Evolutionary conservation across 495 filamentous ascomycete species (phyloP).

Genomic region (Pyrenopolyporus hunteri): DNA sequence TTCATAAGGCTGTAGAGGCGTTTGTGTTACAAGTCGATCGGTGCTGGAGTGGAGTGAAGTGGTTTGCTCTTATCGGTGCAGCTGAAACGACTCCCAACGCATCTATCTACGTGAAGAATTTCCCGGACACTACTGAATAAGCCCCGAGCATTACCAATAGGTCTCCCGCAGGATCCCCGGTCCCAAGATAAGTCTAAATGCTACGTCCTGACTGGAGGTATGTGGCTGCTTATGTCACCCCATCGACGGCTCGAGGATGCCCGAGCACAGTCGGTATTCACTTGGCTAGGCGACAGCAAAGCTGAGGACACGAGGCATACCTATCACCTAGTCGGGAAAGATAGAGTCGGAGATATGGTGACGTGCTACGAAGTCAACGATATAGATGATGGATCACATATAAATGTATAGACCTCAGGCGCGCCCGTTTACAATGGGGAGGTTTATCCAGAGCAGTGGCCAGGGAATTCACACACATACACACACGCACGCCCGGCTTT

Average conservation of each 20-base stretch:
- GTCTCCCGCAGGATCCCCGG: not conserved
- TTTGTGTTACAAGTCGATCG: not conserved
- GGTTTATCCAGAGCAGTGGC: not conserved
- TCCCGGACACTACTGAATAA: not conserved
- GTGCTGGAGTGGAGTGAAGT: not conserved
- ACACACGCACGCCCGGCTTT: too few species aligned
- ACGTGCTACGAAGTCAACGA: not conserved
- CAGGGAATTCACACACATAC: not conserved
- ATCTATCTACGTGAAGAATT: not conserved
- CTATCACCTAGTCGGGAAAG: not conserved
- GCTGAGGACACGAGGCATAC: not conserved
- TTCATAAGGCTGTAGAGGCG: too few species aligned
- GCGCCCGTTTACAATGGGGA: not conserved
- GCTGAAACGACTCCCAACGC: not conserved
- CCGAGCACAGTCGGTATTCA: not conserved
- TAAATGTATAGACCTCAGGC: not conserved
- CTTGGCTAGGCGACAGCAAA: not conserved
- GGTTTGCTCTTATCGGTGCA: not conserved
- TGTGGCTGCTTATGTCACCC: constrained; percentile 2
- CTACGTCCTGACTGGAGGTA: not conserved
- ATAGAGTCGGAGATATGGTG: not conserved
- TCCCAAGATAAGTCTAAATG: not conserved
- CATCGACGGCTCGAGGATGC: not conserved
- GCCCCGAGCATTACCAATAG: not conserved
- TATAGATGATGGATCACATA: not conserved